Percentiles rank a stretch among this genome's conserved stretches.
Conservation (phyloP, 1,284 basidiomycete genomes). For the Ceraceosorus guamensis region DNA sequence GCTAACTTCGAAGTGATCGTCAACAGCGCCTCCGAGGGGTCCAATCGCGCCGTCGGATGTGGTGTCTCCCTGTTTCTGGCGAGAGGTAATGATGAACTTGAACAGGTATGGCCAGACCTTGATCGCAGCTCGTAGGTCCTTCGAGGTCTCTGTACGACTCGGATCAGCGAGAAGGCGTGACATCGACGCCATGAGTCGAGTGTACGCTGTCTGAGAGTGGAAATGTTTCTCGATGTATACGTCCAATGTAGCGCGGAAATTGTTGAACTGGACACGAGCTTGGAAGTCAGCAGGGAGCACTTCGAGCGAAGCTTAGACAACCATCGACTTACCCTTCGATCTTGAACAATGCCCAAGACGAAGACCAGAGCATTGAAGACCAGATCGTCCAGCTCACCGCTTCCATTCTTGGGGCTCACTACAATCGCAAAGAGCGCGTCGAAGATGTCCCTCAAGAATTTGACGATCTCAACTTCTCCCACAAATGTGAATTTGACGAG, state of each 20-base stretch:
- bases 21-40: constrained; percentile 65
- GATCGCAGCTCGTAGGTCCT: constrained; percentile 72
- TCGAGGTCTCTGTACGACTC: constrained; percentile 65
- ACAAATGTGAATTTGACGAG: constrained; percentile 85
- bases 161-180: constrained; percentile 71
- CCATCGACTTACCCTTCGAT: constrained; percentile 54
- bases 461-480: constrained; percentile 66
- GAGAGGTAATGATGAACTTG: constrained; percentile 79
- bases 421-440: constrained; percentile 88
- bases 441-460: constrained; percentile 83
- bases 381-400: constrained; percentile 71
- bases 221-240: constrained; percentile 89
- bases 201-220: constrained; percentile 44
- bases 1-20: constrained; percentile 72
- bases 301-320: not conserved
- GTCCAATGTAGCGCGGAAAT: constrained; percentile 86
- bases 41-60: constrained; percentile 54
- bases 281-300: not conserved
- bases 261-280: constrained; percentile 55
- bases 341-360: constrained; percentile 72
- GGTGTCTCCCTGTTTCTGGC: constrained; percentile 70
- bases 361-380: constrained; percentile 86
- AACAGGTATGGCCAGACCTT: constrained; percentile 97
- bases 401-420: constrained; percentile 65
- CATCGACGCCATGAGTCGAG: constrained; percentile 58